A percentile compares a stretch with the other conserved stretches of the same genome.
These are phyloP conservation scores for Fremontodendron californicum DNA, from an alignment of 345 rosid species.

Conservation along the genomic window DNA sequence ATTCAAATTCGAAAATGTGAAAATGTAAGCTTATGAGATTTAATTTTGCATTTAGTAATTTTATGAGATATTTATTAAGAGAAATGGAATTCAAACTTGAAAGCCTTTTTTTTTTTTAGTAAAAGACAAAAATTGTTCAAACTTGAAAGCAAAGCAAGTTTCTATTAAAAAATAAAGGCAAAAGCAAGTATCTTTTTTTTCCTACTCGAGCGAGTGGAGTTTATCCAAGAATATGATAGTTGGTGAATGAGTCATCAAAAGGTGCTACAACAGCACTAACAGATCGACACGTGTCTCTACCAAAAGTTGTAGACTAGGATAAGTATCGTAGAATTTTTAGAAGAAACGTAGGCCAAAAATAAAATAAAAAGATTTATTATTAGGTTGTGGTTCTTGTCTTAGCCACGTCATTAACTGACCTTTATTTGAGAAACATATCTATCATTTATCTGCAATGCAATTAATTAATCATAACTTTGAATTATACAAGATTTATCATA, in stretches of 20 bases:
- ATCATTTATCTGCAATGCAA: no score
- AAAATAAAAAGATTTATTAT: not conserved
- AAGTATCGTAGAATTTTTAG: slow-evolving; percentile 14
- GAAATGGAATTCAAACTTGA: not conserved
- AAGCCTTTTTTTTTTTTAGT: no score
- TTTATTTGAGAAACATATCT: no score
- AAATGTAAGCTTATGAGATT: no score
- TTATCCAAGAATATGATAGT: not conserved
- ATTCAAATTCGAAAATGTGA: no score
- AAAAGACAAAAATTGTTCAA: not conserved
- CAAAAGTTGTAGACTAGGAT: slow-evolving; percentile 12
- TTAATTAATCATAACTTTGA: no score
- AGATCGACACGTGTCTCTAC: slow-evolving; percentile 13
- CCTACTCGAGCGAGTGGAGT: not conserved
- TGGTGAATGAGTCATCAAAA: not conserved
- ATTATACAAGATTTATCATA: no score
- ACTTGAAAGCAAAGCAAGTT: not conserved
- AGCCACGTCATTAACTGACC: slow-evolving; percentile 34
- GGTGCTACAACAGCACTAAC: not conserved
- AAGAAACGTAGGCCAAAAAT: not conserved
- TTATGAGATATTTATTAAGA: no score
- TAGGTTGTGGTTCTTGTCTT: slow-evolving; percentile 27
- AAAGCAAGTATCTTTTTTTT: not conserved
- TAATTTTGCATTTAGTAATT: not conserved
- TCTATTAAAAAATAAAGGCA: not conserved